Evolutionary conservation across 1,284 basidiomycete genomes (phyloP), one percentile per base, ranked within the genome.

Genomic region (Melampsora occidentalis): DNA sequence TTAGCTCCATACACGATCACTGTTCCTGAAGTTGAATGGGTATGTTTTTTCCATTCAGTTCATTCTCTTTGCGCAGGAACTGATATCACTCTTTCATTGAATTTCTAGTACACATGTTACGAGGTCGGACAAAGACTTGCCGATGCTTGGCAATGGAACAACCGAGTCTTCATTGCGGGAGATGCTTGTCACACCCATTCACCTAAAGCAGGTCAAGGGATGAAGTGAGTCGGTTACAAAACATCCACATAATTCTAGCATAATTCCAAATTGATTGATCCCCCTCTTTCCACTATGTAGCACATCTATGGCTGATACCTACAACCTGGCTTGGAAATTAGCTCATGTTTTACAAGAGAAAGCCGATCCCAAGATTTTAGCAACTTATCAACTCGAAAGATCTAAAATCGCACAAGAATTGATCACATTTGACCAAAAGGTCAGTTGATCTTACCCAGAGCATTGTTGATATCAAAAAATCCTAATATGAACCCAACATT

Each of bases 151-250:
- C 89, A 89, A 4, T 84, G 87, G 2, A 83, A 88, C 33, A 88
- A 92, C 18, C 87, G 91, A 0, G 86, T 92, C 4, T 92, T 93
- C 82, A 92, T 93, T 78, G 90, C 89, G 0, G 91, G 91, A 1
- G 90, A 91, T 83, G 90, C 89, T 1, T 91, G 83, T 80, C 92
- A 93, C 80, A 93, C 92, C 0, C 92, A 93, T 83, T 92, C 90
- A 0, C 91, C 91, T 0, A 93, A 88, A 79, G 86, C 86, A 5
- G 89, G 84, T 83, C 88, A 84, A 87, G 90, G 86, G 86, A 81
- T 89, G 81, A 67, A 77, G 51, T 73, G 63, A 68, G 63, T n/a
- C 18, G 1, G 28, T 2, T 28, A 28, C 28, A 28, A 28, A 28
- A 28, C 1, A 28, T 28, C 28, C 28, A 28, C 28, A 28, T 28